These are phyloP conservation scores for Monilinia aucupariae DNA, from an alignment of 2,329 filamentous ascomycete species.

Conservation along the genomic window DNA sequence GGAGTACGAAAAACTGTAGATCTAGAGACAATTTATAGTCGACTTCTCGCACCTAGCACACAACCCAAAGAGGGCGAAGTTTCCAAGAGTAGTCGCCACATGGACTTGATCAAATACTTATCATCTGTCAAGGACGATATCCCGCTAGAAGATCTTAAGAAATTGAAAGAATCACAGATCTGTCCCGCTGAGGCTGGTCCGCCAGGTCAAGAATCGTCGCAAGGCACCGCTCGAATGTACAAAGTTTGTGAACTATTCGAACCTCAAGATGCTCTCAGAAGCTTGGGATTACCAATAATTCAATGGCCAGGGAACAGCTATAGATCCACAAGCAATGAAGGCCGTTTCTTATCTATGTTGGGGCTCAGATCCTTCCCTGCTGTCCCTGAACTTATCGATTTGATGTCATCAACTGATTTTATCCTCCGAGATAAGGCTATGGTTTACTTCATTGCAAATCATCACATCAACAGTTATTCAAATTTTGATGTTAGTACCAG, in stretches of 20 bases:
- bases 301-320: constrained; percentile 74
- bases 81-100: constrained; percentile 71
- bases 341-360: constrained; percentile 64
- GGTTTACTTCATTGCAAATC: constrained; percentile 76
- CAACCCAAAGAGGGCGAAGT: constrained; percentile 44
- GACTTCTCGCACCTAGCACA: constrained; percentile 62
- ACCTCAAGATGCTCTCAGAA: constrained; percentile 64
- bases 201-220: constrained; percentile 47
- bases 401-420: constrained; percentile 62
- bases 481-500: constrained; percentile 53
- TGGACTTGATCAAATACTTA: constrained; percentile 91
- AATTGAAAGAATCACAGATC: constrained; percentile 70
- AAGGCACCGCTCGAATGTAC: constrained; percentile 53
- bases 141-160: constrained; percentile 71
- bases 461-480: constrained; percentile 71
- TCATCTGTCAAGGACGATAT: constrained; percentile 88
- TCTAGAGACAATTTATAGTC: constrained; percentile 84
- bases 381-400: constrained; percentile 67
- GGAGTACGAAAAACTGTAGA: constrained; percentile 95
- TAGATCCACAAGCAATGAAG: constrained; percentile 62
- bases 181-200: constrained; percentile 70
- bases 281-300: constrained; percentile 67
- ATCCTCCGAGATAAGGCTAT: constrained; percentile 63
- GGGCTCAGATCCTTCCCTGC: constrained; percentile 69
- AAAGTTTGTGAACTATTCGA: constrained; percentile 76